A percentile compares a stretch with the other conserved stretches of the same genome.
Evolutionary conservation across 129 eudicot species (phyloP).

Genomic region (Lactuca saligna): DNA sequence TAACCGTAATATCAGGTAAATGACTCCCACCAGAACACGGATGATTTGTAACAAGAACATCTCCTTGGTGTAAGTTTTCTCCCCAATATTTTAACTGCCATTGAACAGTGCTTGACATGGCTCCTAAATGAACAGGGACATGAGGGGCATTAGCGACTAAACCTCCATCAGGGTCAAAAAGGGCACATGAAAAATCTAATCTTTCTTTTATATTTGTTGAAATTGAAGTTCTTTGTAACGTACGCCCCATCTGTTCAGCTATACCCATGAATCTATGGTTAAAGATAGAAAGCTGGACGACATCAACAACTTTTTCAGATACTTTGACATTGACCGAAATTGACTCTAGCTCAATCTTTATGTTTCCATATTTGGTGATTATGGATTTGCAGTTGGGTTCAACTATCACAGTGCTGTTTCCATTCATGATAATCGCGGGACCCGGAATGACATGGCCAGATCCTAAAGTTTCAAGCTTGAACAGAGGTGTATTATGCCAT

Average conservation of each 20-base stretch:
- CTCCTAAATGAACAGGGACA: conserved; percentile 96
- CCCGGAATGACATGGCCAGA: conserved; percentile 75
- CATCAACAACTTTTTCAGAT: conserved; percentile 77
- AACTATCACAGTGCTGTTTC: conserved; percentile 91
- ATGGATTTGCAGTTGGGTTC: conserved; percentile 81
- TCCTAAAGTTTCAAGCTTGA: conserved; percentile 73
- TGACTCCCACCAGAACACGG: conserved; percentile 98
- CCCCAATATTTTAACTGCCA: conserved; percentile 97
- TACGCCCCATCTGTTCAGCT: conserved; percentile 99
- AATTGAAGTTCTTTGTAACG: conserved; percentile 91
- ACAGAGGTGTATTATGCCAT: conserved; percentile 75
- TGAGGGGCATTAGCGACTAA: conserved; percentile 98
- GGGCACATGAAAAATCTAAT: conserved; percentile 94
- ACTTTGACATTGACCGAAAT: conserved; percentile 37
- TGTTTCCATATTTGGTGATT: conserved; percentile 89
- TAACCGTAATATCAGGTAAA: conserved; percentile 89
- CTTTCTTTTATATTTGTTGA: conserved; percentile 97
- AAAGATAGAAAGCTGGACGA: conserved; percentile 90
- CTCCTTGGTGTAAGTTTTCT: conserved; percentile 76
- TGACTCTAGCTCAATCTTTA: conserved; percentile 77
- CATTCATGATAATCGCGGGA: conserved; percentile 96
- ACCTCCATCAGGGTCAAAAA: conserved; percentile 92
- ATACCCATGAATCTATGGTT: conserved; percentile 97
- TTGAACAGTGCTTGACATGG: conserved; percentile 94
- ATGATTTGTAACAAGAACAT: conserved; percentile 89